phyloP scores from a whole-genome alignment of 2,329 filamentous ascomycete genomes.

The Colletotrichum acutatum region DNA sequence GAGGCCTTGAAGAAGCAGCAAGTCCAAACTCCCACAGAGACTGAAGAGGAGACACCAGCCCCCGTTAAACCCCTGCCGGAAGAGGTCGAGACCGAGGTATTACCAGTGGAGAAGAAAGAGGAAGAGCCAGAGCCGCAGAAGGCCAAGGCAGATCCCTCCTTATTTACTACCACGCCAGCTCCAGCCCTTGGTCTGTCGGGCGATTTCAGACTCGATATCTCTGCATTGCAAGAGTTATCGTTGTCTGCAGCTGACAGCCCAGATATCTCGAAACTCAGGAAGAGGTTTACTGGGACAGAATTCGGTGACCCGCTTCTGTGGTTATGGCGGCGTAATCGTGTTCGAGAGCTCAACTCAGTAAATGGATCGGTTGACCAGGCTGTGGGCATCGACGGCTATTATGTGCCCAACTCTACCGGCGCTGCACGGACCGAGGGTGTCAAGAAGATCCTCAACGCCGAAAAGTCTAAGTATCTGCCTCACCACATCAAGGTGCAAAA shows the following conservation, averaged over 20 bases:
- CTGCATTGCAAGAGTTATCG: constrained; percentile 55
- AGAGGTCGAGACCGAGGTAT: constrained; percentile 44
- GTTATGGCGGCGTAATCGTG: constrained; percentile 67
- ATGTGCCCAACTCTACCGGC: constrained; percentile 87
- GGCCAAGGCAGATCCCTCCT: constrained; percentile 51
- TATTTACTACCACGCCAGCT: constrained; percentile 61
- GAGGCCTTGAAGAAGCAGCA: constrained; percentile 69
- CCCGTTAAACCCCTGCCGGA: constrained; percentile 43
- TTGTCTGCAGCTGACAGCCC: constrained; percentile 59
- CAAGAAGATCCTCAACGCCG: constrained; percentile 95
- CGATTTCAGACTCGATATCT: constrained; percentile 57
- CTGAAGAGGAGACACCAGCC: constrained; percentile 38
- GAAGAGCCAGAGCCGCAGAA: constrained; percentile 44
- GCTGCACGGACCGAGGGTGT: constrained; percentile 91
- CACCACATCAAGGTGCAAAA: constrained; percentile 97
- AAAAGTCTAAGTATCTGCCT: constrained; percentile 97
- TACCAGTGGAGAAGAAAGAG: constrained; percentile 45
- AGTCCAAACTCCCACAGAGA: constrained; percentile 52
- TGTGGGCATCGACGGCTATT: constrained; percentile 71
- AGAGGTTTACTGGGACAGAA: constrained; percentile 56
- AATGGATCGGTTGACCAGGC: constrained; percentile 43
- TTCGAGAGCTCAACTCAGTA: constrained; percentile 64
- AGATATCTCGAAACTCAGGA: constrained; percentile 59
- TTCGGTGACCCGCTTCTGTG: constrained; percentile 64
- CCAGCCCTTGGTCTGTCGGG: constrained; percentile 58